Evolutionary conservation across 257 asterid genomes (phyloP), one percentile per base, ranked within the genome.

Genomic region (Osmanthus fragrans): DNA sequence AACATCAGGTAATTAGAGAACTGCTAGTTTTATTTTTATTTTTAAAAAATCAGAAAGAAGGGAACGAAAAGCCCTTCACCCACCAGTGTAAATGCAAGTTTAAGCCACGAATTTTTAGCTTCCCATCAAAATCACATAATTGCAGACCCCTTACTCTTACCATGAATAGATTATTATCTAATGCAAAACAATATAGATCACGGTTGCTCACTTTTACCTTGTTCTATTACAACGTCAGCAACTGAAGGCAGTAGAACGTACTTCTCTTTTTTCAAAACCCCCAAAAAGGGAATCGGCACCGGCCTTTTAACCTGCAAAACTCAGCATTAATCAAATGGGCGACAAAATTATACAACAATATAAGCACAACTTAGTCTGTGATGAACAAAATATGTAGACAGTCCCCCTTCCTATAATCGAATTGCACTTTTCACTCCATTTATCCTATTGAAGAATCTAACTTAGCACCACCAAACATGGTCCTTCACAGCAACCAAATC

Each of bases 231-330:
- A 78, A 87, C 80, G 58, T 90, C 90, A 33, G 94, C 94, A 74
- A 92, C 96, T 23, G 91, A 87, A 25, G 91, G 89, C 86, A 92
- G 81, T 65, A 92, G 56, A 66, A 92, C 74, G 60, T 89, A 89
- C 85, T 90, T 92, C 84, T 90, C 97, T 70, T 80, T 87, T 82
- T 82, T 87, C 82, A 89, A 74, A 84, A 86, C 80, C 68, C 97
- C 92, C 56, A 92, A 89, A 80, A 92, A 92, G 6, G 97, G 97
- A 85, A 90, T 80, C 16, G 88, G 80, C 82, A 88, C 94, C 11
- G 91, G 96, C 79, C 86, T 87, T 77, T 80, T 87, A 45, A 89
- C 94, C 97, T 92, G 56, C 13, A 82, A 21, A 74, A 77, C 65
- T 30, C 67, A 63, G 36, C 27, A 39, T 42, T 68, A 60, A 73